A percentile compares a stretch with the other conserved stretches of the same genome.
These are phyloP conservation scores for Euryodendron excelsum DNA, from an alignment of 148 eudicot genomes.

Conservation along the genomic window DNA sequence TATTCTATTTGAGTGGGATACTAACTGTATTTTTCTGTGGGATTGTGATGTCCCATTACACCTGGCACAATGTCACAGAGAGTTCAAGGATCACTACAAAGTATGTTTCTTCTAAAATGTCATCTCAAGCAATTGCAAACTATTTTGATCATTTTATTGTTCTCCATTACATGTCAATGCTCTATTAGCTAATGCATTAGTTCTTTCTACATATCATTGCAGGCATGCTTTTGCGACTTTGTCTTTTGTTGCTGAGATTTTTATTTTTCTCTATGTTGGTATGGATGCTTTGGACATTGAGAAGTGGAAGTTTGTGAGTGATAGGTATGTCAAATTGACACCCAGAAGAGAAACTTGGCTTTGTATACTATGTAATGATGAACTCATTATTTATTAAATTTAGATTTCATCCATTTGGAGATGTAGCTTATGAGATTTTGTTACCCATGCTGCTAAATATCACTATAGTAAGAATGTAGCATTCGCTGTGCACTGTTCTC, in stretches of 20 bases:
- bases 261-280: conserved; percentile 81
- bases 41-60: conserved; percentile 89
- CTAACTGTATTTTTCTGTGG: conserved; percentile 95
- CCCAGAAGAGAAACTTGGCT: background rate
- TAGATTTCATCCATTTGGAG: background rate
- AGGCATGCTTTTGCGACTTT: conserved; percentile 90
- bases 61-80: conserved; percentile 88
- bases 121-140: background rate
- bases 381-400: background rate
- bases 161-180: background rate
- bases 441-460: background rate
- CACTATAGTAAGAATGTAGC: no score
- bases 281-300: conserved; percentile 94
- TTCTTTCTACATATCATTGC: conserved; percentile 19
- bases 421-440: background rate
- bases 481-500: background rate
- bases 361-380: background rate
- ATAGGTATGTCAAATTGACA: conserved; percentile 42
- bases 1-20: conserved; percentile 74
- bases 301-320: conserved; percentile 72
- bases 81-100: conserved; percentile 82
- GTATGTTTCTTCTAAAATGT: conserved; percentile 34
- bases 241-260: conserved; percentile 76
- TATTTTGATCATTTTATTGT: background rate
- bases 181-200: background rate